Evolutionary conservation across 1,284 basidiomycete genomes (phyloP), one percentile per base, ranked within the genome.

Genomic region (Golubevia sp.): DNA sequence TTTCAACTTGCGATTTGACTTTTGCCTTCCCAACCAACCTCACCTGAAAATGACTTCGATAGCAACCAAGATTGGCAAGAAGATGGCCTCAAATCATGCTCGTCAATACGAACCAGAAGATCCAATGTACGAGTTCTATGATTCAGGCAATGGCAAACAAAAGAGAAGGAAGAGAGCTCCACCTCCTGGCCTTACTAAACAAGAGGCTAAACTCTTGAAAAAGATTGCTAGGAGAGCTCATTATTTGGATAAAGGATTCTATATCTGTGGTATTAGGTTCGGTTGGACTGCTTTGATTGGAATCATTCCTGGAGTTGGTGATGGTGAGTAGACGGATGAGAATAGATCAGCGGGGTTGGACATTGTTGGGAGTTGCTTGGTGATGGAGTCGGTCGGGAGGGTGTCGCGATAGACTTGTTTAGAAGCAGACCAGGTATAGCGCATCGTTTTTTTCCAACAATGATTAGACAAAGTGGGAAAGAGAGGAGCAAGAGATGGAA

Each of bases 241-340:
- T 67, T 73, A 77, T 56, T 77, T 83, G 49, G 80, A 83, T 72
- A 79, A 80, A 57, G 80, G 80, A 23, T 77, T 83, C 65, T 52
- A 56, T 52, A 23, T 81, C 55, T 79, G 77, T 59, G 77, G 77
- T 6, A 53, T 83, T 20, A 70, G 76, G 8, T 78, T 82, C 59
- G 80, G 80, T 2, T 83, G 77, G 77, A 82, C 80, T n/a, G 63
- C 30, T 34, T 61, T 82, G 60, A 74, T 83, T 63, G 80, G 79
- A 34, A 56, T 83, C 23, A 69, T 83, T 5, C 80, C 80, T 15
- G 64, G 73, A 4, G 65, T 68, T 1, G 80, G 38, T 44, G 38
- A 44, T 44, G 38, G 38, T 44, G 38, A 44, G 38, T 44, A 13
- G 18, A 44, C 38, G n/a, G n/a, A n/a, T n/a, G n/a, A n/a, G n/a